Conservation (phyloP, 345 rosid genomes). For the Citrus sp. region DNA sequence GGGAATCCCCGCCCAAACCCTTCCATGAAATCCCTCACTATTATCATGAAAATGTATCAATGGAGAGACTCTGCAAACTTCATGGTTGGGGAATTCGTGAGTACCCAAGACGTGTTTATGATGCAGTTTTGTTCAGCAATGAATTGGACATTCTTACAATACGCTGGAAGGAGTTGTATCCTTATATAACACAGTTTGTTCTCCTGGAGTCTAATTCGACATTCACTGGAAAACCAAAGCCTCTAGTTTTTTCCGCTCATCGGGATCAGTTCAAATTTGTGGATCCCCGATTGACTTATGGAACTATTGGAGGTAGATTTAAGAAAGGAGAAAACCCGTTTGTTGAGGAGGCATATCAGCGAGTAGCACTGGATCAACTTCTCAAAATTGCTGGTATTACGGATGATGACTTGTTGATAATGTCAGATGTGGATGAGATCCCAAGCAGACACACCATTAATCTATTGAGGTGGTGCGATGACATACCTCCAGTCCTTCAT, state of each 20-base stretch:
- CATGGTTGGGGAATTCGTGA: conserved; percentile 90
- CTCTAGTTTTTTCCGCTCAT: conserved; percentile 51
- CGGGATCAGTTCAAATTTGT: conserved; percentile 63
- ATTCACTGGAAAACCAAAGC: conserved; percentile 67
- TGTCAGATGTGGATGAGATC: conserved; percentile 92
- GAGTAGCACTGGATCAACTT: conserved; percentile 76
- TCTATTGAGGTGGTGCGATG: conserved; percentile 81
- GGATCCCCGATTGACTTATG: conserved; percentile 75
- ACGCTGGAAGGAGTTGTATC: conserved; percentile 81
- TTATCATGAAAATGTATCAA: conserved; percentile 75
- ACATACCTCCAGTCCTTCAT: conserved; percentile 65
- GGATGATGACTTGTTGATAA: conserved; percentile 77
- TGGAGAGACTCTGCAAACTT: conserved; percentile 76
- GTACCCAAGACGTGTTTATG: conserved; percentile 79
- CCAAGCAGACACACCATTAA: conserved; percentile 85
- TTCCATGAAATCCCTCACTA: conserved; percentile 76
- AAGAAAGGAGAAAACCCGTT: conserved; percentile 80
- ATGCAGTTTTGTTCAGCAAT: conserved; percentile 78
- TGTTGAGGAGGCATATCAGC: conserved; percentile 77
- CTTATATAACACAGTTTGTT: conserved; percentile 72
- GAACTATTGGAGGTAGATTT: conserved; percentile 69
- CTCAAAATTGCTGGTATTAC: conserved; percentile 65
- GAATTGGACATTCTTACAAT: conserved; percentile 70
- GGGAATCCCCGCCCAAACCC: conserved; percentile 88
- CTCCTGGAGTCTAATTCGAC: conserved; percentile 82